phyloP scores from a whole-genome alignment of 495 filamentous ascomycete genomes.

The Aspergillus olivimuriae region DNA sequence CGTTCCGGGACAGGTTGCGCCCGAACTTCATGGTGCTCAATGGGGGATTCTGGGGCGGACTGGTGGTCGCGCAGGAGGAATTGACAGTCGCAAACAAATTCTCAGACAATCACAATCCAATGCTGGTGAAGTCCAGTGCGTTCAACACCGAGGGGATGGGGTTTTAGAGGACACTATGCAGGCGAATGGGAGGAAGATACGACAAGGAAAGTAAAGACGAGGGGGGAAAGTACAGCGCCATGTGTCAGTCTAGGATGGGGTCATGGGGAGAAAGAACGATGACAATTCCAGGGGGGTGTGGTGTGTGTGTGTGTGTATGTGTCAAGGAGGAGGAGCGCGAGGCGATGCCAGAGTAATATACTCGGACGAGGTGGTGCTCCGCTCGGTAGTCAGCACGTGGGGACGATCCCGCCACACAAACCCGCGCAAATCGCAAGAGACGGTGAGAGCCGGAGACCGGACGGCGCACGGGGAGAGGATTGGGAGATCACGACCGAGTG shows the following conservation, averaged over 20 bases:
- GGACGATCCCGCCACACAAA: background rate
- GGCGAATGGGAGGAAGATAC: slow-evolving; percentile 6
- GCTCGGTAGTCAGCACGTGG: background rate
- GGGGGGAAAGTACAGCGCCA: slow-evolving; percentile 7
- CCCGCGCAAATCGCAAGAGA: background rate
- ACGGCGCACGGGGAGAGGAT: background rate
- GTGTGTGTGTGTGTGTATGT: no score
- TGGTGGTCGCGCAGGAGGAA: no score
- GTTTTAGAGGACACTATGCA: slow-evolving; percentile 1
- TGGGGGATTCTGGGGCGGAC: background rate
- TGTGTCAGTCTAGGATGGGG: slow-evolving; percentile 15
- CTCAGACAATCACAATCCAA: background rate
- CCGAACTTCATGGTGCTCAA: slow-evolving; percentile 67
- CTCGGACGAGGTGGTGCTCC: no score
- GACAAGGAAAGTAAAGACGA: slow-evolving; percentile 2
- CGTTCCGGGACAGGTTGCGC: slow-evolving; percentile 78
- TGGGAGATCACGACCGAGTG: background rate
- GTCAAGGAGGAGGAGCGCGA: slow-evolving; percentile 2
- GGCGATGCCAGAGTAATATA: background rate
- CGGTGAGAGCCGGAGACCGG: background rate
- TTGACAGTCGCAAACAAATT: background rate
- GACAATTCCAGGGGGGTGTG: no score
- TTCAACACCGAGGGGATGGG: background rate
- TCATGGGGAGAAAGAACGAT: background rate
- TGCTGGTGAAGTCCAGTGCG: background rate